Conservation (phyloP, 495 filamentous ascomycete species). For the Trichoderma asperelloides region DNA sequence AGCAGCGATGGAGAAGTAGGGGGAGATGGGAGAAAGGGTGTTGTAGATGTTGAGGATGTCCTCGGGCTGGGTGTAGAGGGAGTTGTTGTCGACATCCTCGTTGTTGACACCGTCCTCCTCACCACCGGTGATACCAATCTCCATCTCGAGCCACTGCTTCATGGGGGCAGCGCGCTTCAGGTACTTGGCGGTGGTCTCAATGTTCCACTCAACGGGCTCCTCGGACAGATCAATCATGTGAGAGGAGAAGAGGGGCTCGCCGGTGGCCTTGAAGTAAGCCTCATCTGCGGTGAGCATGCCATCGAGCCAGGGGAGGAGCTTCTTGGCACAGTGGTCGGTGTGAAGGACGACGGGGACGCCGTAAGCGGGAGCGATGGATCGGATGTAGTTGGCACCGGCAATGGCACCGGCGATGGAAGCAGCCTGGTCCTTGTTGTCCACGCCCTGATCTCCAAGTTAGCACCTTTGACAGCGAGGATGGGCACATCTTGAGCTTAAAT, state of each 20-base stretch:
- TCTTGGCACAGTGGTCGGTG: conserved; percentile 89
- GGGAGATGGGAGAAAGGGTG: conserved; percentile 68
- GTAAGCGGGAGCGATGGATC: conserved; percentile 76
- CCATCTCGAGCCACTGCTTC: conserved; percentile 99
- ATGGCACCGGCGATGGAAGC: conserved; percentile 82
- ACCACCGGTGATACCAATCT: conserved; percentile 90
- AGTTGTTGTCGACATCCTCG: conserved; percentile 84
- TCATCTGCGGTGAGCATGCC: conserved; percentile 92
- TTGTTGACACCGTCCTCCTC: conserved; percentile 94
- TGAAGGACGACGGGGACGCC: conserved; percentile 86
- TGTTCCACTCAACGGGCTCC: conserved; percentile 83
- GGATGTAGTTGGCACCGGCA: conserved; percentile 89
- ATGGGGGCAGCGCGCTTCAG: conserved; percentile 83
- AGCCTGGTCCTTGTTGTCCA: conserved; percentile 74
- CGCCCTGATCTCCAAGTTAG: conserved; percentile 41
- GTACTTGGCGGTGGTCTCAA: conserved; percentile 81
- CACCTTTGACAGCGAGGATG: not conserved
- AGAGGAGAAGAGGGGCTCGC: conserved; percentile 84
- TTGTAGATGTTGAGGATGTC: conserved; percentile 86
- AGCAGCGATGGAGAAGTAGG: conserved; percentile 95
- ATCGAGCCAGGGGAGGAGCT: conserved; percentile 91
- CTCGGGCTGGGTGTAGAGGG: conserved; percentile 95
- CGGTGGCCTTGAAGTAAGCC: conserved; percentile 82
- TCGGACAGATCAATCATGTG: conserved; percentile 98
- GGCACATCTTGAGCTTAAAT: not conserved